Percentiles rank a stretch among this genome's conserved stretches.
These are phyloP conservation scores for Gossypium lobatum DNA, from an alignment of 441 rosid genomes.

Conservation along the genomic window DNA sequence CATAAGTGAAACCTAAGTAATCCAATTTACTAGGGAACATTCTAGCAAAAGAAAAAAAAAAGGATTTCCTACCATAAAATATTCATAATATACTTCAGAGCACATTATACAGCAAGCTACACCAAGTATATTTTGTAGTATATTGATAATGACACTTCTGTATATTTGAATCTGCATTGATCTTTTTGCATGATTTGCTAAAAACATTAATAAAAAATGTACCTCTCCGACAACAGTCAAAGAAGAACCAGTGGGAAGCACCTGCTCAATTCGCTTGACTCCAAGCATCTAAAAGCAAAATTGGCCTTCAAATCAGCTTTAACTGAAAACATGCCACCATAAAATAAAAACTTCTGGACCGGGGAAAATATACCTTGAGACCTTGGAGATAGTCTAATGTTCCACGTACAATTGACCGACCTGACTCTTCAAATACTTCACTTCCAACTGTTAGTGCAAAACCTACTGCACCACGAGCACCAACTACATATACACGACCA, in stretches of 20 bases:
- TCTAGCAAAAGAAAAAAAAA: not conserved
- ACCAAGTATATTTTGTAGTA: not conserved
- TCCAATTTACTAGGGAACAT: not conserved
- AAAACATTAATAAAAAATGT: constrained; percentile 12
- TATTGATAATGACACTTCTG: not conserved
- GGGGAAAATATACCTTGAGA: constrained; percentile 59
- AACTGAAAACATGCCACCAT: not conserved
- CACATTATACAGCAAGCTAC: not conserved
- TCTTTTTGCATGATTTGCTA: not conserved
- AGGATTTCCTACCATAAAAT: not conserved
- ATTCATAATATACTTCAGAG: not conserved
- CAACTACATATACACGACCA: constrained; percentile 60
- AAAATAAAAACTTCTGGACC: constrained; percentile 9
- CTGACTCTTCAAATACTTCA: constrained; percentile 94
- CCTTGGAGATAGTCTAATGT: constrained; percentile 90
- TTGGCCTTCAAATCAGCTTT: constrained; percentile 17
- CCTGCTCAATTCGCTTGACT: constrained; percentile 85
- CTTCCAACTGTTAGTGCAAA: constrained; percentile 79
- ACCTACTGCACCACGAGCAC: constrained; percentile 87
- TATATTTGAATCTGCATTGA: not conserved
- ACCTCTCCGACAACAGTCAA: constrained; percentile 97
- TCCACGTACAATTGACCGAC: constrained; percentile 88
- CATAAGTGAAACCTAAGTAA: constrained; percentile 4
- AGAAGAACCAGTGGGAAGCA: constrained; percentile 87
- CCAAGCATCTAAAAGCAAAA: constrained; percentile 81